A percentile compares a stretch with the other conserved stretches of the same genome.
These are phyloP conservation scores for Emiliania huxleyi DNA, from an alignment of 78 protist species.

Conservation along the genomic window DNA sequence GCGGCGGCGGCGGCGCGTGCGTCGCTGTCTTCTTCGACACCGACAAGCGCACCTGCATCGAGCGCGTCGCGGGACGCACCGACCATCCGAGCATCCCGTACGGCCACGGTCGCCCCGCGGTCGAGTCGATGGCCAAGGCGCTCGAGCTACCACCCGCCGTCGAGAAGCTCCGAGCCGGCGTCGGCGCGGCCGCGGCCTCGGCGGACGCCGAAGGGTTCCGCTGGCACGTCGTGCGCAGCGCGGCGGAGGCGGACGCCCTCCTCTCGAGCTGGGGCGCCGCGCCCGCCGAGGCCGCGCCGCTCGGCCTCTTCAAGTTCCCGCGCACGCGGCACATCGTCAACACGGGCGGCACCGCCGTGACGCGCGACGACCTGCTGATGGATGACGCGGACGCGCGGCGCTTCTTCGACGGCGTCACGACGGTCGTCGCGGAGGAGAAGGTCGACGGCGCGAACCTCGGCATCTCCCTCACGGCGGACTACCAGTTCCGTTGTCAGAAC, in stretches of 20 bases:
- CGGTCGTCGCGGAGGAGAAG: slow-evolving; percentile 34
- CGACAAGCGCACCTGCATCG: background rate
- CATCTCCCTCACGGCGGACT: background rate
- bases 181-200: no score
- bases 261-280: background rate
- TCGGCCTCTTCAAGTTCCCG: slow-evolving; percentile 33
- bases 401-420: background rate
- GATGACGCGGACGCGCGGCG: background rate
- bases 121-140: background rate
- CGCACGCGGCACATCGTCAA: slow-evolving; percentile 25
- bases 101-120: background rate
- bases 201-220: no score
- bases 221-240: no score
- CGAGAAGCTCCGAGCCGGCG: no score
- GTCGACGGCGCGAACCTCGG: slow-evolving; percentile 60
- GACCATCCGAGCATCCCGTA: slow-evolving; percentile 13
- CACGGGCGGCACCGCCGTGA: slow-evolving; percentile 31
- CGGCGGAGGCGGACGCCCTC: no score
- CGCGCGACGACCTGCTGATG: slow-evolving; percentile 46
- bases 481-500: slow-evolving; percentile 32
- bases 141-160: background rate
- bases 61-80: background rate
- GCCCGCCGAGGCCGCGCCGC: background rate
- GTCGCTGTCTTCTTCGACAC: background rate
- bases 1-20: no score